A percentile compares a stretch with the other conserved stretches of the same genome.
Conservation (phyloP, 768 basidiomycete species). For the Termitomyces sp. region DNA sequence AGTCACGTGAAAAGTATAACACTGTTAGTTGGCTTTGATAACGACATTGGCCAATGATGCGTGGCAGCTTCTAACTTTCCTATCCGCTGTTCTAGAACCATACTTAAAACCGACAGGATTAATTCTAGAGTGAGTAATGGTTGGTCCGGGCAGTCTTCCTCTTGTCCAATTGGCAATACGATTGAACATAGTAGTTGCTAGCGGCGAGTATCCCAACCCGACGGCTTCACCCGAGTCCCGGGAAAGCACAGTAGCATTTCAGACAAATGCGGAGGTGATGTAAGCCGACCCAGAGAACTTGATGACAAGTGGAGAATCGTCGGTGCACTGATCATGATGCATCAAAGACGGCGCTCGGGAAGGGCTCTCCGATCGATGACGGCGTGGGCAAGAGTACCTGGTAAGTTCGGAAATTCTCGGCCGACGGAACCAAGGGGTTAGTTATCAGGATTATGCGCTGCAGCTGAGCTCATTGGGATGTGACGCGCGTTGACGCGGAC, state of each 20-base stretch:
- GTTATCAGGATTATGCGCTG: too few species aligned
- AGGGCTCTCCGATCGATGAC: not conserved
- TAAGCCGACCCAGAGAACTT: not conserved
- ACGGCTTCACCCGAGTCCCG: not conserved
- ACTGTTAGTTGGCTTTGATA: not conserved
- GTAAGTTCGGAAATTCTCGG: not conserved
- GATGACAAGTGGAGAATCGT: not conserved
- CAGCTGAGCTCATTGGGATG: too few species aligned
- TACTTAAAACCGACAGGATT: not conserved
- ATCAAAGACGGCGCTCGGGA: not conserved
- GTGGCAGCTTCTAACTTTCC: not conserved
- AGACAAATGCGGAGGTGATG: slow-evolving; percentile 2
- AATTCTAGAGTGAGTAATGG: not conserved
- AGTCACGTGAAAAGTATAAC: not conserved
- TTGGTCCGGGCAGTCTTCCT: not conserved
- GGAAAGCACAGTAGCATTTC: not conserved
- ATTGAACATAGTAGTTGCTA: not conserved
- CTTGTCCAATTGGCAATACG: not conserved
- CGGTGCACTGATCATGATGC: not conserved
- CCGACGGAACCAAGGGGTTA: not conserved
- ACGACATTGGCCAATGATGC: not conserved
- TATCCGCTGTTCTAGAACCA: not conserved
- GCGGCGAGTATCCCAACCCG: not conserved
- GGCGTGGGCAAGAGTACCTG: not conserved
- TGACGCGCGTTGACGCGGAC: too few species aligned